These are phyloP conservation scores for Clarireedia paspali DNA, from an alignment of 2,329 filamentous ascomycete genomes.

Conservation along the genomic window DNA sequence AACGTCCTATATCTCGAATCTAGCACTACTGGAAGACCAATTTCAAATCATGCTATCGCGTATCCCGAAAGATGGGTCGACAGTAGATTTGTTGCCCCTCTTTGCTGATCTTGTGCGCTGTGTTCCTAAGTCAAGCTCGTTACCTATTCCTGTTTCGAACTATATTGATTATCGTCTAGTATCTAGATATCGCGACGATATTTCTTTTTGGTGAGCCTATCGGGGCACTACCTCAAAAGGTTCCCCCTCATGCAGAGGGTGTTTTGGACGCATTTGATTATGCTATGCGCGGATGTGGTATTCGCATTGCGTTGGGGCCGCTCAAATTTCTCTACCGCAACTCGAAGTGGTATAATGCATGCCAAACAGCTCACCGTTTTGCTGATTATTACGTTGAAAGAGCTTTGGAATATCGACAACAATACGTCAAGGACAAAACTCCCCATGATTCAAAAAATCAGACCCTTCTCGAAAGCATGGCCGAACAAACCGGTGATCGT, in stretches of 20 bases:
- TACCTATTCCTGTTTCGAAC: not conserved
- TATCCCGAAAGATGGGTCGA: not conserved
- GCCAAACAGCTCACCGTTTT: not conserved
- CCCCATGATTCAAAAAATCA: not conserved
- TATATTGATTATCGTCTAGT: not conserved
- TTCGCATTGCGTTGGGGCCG: not conserved
- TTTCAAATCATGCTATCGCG: not conserved
- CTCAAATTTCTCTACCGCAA: not conserved
- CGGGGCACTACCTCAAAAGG: slow-evolving; percentile 14
- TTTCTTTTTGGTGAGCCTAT: slow-evolving; percentile 49
- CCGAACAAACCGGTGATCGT: slow-evolving; percentile 32
- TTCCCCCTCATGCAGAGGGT: not conserved
- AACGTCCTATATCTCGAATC: slow-evolving; percentile 49
- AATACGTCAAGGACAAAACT: not conserved
- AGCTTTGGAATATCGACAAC: not conserved
- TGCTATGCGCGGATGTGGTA: not conserved
- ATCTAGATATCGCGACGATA: not conserved
- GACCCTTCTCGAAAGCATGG: not conserved
- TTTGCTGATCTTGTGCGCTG: not conserved
- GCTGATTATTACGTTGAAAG: not conserved
- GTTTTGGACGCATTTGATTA: not conserved
- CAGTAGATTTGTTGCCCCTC: not conserved
- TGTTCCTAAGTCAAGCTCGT: not conserved
- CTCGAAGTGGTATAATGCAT: not conserved
- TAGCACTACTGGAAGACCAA: slow-evolving; percentile 28